Conservation (phyloP, 1,139 yeast genomes). For the Pichia terricola region DNA sequence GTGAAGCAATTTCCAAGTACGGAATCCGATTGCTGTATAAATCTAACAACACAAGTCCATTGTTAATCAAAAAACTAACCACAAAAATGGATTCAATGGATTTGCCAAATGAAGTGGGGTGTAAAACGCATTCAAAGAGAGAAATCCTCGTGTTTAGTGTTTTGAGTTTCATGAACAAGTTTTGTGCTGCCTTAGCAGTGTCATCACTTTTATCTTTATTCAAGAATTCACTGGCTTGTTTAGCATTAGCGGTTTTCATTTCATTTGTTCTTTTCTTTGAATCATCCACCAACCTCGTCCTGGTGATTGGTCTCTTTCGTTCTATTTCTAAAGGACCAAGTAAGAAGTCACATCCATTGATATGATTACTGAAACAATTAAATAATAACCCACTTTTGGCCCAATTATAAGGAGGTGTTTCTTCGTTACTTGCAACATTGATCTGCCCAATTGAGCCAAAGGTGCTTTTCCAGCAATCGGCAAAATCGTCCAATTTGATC, state of each 20-base stretch:
- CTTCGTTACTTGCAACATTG: slow-evolving; percentile 6
- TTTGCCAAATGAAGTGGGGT: slow-evolving; percentile 70
- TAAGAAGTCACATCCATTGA: slow-evolving; percentile 50
- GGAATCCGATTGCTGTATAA: slow-evolving; percentile 46
- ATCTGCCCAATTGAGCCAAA: slow-evolving; percentile 2
- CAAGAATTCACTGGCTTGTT: slow-evolving; percentile 41
- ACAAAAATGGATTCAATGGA: slow-evolving; percentile 79
- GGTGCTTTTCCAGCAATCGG: slow-evolving; percentile 31
- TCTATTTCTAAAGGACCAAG: slow-evolving; percentile 68
- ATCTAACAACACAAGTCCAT: slow-evolving; percentile 52
- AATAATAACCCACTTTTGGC: slow-evolving; percentile 48
- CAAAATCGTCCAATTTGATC: slow-evolving; percentile 39
- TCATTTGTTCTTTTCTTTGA: slow-evolving; percentile 24
- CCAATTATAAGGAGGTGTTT: slow-evolving; percentile 38
- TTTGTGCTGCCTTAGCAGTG: slow-evolving; percentile 52
- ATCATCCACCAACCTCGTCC: slow-evolving; percentile 35
- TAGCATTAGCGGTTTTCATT: slow-evolving; percentile 45
- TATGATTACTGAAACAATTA: slow-evolving; percentile 36
- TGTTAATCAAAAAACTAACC: slow-evolving; percentile 69
- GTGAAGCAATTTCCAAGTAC: slow-evolving; percentile 20
- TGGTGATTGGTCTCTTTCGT: slow-evolving; percentile 33
- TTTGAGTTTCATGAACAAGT: slow-evolving; percentile 33
- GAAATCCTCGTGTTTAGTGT: slow-evolving; percentile 37
- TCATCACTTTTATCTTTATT: slow-evolving; percentile 42
- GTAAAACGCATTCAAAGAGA: slow-evolving; percentile 56